Percentiles rank a stretch among this genome's conserved stretches.
phyloP scores from a whole-genome alignment of 306 rosid species.

The Coriaria nepalensis region DNA sequence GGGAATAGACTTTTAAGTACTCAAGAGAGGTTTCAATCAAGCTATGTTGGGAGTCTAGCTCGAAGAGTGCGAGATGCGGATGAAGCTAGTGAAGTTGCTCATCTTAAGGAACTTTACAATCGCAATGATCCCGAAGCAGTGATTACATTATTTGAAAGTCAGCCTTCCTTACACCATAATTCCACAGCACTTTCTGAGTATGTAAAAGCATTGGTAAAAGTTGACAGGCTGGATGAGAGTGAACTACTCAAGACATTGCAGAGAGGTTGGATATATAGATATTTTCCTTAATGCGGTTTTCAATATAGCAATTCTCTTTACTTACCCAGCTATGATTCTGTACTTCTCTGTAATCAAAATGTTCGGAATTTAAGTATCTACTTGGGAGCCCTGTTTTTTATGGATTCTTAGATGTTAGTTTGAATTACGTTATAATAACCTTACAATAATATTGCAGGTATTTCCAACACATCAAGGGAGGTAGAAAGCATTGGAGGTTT shows the following conservation, averaged over 20 bases:
- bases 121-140: constrained; percentile 79
- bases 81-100: constrained; percentile 60
- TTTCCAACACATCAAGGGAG: constrained; percentile 34
- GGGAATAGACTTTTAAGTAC: constrained; percentile 30
- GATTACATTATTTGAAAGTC: constrained; percentile 72
- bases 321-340: no score
- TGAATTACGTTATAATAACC: no score
- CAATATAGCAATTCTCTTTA: no score
- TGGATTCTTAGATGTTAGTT: no score
- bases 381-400: no score
- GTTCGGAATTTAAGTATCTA: no score
- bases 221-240: constrained; percentile 73
- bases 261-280: constrained; percentile 60
- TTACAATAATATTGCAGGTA: constrained; percentile 28
- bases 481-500: constrained; percentile 41
- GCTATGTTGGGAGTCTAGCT: constrained; percentile 64
- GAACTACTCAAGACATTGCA: constrained; percentile 66
- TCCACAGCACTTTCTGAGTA: constrained; percentile 72
- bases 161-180: constrained; percentile 60
- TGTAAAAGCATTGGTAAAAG: constrained; percentile 65
- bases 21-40: constrained; percentile 55
- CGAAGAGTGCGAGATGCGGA: constrained; percentile 61
- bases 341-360: no score
- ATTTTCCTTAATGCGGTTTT: constrained; percentile 1
- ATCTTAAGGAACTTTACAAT: constrained; percentile 64